Base-by-base conservation (phyloP, 371 early-diverging fungal species). In the Enteropsectra breve region DNA sequence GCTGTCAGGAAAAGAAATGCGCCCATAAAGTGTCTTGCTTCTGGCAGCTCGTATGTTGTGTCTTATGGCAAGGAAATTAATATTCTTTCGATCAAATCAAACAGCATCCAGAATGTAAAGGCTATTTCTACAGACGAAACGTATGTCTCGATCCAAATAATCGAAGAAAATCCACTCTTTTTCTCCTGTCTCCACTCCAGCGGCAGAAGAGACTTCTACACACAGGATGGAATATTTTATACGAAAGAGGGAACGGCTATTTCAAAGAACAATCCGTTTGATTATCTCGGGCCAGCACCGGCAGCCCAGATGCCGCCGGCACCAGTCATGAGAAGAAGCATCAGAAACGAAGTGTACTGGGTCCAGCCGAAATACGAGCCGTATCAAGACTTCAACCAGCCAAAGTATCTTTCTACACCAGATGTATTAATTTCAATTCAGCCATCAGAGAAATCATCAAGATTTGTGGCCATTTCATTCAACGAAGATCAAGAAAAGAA, bases 141-240 rank as follows among this genome's bases (percentile, higher is more conserved):
- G n/a, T 75, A 75, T 62, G 37, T 61, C 32, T 40, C 32, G 26
- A 37, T 63, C 18, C 65, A 72, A 43, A 52, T 75, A 36, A 30
- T 72, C 8, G 72, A 72, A 34, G 75, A 72, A 13, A 55, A 11
- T 29, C 50, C 65, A 0, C 50, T 75, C 33, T 57, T 75, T 52
- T 66, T 75, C 49, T 72, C 59, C 47, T 43, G 54, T 24, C 38
- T 72, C 8, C 32, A 21, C 11, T 23, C 11, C 2, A 54, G 65
- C 46, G 75, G 75, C 1, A 33, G 50, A 2, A 70, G 75, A 32
- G 72, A 72, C 48, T 72, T 71, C 43, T 75, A 55, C 34, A 61
- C 57, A 23, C 37, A 56, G 8, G 48, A 54, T 28, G 52, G 57
- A n/a, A 38, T 70, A 6, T n/a, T n/a, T n/a, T n/a, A n/a, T n/a